Evolutionary conservation across 345 rosid species (phyloP), one percentile per base, ranked within the genome.

Genomic region (Geranium brycei): DNA sequence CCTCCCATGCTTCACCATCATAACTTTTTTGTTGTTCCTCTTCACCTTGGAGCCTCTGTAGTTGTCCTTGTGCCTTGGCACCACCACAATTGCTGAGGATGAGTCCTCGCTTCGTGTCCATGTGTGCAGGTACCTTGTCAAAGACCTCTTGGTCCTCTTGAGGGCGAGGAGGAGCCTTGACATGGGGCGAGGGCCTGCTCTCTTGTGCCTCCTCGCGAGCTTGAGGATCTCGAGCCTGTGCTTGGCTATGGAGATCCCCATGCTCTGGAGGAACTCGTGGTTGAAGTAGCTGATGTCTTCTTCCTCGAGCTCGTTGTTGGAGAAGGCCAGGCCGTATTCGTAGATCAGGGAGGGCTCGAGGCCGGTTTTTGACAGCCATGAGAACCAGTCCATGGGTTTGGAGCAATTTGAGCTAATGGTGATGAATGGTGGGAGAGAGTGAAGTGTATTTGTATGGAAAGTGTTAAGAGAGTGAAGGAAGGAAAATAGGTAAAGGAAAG

Each of bases 251-350:
- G 96, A 86, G 53, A 93, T 81, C 7, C 99, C 99, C 81, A 93
- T 83, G 95, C 99, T 93, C 16, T 86, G 99, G 30, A 93, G 91
- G 74, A 90, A 90, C 65, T 93, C 97, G 64, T 93, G 99, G 82
- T 83, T 85, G 81, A 93, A 88, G 82, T 86, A 80, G 51, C 78
- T 64, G 31, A 86, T 71, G 65, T 93, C 99, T 31, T 83, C 95
- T 67, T 81, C 81, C 63, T 85, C 95, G 55, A 93, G 96, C 92
- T 93, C 96, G 62, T 93, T 90, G 62, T 88, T 81, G 18, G 87
- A 68, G 60, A 93, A 88, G 19, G 89, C 71, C 60, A 88, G 87
- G 57, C 89, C 85, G 62, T 90, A 90, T 58, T 93, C 96, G 62
- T 93, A 86, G 17, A 93, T 80, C 0, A 88, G 85, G 4, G 87